phyloP scores from a whole-genome alignment of 2,329 filamentous ascomycete genomes.

The Gnomoniopsis smithogilvyi region DNA sequence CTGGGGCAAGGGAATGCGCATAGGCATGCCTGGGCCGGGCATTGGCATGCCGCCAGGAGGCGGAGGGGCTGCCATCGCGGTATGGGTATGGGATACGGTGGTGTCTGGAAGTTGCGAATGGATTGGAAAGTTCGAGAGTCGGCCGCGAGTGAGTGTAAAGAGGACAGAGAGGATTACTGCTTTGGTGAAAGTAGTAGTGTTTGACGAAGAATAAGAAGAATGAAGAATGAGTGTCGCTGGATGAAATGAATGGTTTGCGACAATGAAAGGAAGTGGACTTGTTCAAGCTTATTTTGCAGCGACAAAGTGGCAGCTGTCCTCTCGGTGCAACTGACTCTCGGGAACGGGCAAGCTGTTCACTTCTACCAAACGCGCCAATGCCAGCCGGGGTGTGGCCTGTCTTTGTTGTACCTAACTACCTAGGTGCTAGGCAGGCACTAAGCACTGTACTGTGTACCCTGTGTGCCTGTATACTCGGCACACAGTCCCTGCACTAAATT shows the following conservation, averaged over 20 bases:
- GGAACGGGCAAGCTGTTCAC: slow-evolving; percentile 18
- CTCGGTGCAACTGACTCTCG: neutral
- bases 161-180: no score
- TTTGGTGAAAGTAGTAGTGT: no score
- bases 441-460: no score
- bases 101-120: no score
- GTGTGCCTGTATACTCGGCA: no score
- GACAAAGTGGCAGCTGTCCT: slow-evolving; percentile 13
- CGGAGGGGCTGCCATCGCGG: slow-evolving; percentile 9
- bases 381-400: slow-evolving; percentile 6
- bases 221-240: no score
- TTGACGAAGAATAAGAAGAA: no score
- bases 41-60: slow-evolving; percentile 17
- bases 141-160: no score
- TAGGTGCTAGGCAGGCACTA: no score
- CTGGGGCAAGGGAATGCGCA: slow-evolving; percentile 22
- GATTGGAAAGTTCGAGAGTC: no score
- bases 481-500: no score
- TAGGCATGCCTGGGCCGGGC: slow-evolving; percentile 8
- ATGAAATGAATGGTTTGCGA: neutral
- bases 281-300: neutral
- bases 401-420: neutral
- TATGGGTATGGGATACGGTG: no score
- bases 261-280: neutral
- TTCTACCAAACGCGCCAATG: neutral